Conservation (phyloP, 2,329 filamentous ascomycete species). For the Rugonectria rugulosa region DNA sequence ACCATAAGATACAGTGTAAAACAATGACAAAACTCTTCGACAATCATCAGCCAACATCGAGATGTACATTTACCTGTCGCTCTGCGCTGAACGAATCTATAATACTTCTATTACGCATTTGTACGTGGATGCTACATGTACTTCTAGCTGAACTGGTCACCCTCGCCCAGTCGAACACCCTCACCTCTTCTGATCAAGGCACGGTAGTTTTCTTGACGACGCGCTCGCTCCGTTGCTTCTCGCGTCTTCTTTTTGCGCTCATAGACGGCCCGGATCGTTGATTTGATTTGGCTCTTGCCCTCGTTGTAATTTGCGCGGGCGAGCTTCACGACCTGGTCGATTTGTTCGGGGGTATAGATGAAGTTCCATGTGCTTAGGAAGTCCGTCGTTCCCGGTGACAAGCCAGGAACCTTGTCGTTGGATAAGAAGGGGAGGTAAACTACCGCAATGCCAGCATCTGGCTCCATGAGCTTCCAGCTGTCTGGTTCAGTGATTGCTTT, state of each 20-base stretch:
- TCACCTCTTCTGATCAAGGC: constrained; percentile 58
- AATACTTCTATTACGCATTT: too few species aligned
- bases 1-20: constrained; percentile 52
- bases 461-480: constrained; percentile 71
- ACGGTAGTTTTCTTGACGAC: constrained; percentile 51
- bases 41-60: constrained; percentile 36
- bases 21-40: constrained; percentile 42
- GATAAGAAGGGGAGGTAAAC: constrained; percentile 90
- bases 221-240: constrained; percentile 57
- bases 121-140: too few species aligned
- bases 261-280: constrained; percentile 87
- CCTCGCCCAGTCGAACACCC: constrained; percentile 64
- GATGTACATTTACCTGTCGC: constrained; percentile 27
- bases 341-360: constrained; percentile 88
- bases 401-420: constrained; percentile 79
- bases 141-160: constrained; percentile 68
- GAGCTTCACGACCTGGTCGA: constrained; percentile 83
- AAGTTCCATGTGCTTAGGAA: constrained; percentile 99
- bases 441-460: constrained; percentile 85
- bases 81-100: too few species aligned
- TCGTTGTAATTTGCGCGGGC: constrained; percentile 88
- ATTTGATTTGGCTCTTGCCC: constrained; percentile 78
- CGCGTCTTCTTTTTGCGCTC: constrained; percentile 83
- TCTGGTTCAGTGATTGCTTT: constrained; percentile 67
- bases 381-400: constrained; percentile 84